Base-by-base conservation (phyloP, 768 basidiomycete genomes). In the Tricholoma sp. region DNA sequence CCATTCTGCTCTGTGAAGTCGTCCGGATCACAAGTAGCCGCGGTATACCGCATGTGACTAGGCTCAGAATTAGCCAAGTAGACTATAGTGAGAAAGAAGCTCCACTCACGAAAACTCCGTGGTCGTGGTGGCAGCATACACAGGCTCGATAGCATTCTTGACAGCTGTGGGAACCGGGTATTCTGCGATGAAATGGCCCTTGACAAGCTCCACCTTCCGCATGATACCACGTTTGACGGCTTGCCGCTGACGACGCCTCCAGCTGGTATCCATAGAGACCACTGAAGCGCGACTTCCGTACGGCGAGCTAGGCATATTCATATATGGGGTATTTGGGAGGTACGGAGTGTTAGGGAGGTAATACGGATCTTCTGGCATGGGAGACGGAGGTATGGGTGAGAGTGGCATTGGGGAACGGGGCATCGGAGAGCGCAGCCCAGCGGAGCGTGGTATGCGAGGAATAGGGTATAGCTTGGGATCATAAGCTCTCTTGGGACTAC, bases 41-140 rank as follows among this genome's bases (percentile, higher is more conserved):
- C 94, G 17, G 87, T 94, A 73, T 96, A 96, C 29, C 94, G 82
- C 91, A 96, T 92, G 70, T 96, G 93, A 41, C 85, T 88, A 59
- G 60, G 39, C 29, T 36, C 20, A 34, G 20, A n/a, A 24, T 32
- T 32, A 32, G 3, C 24, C 13, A n/a, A 42, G 36, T 8, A 4
- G 2, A 18, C 15, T 24, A 50, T 9, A 29, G 10, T 11, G 7
- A 13, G 52, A 42, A 42, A 17, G 11, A 42, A 8, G 6, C 11
- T 53, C 18, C 18, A 76, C 89, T 70, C 64, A 93, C 90, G 93
- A 88, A 74, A 98, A 98, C 71, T 98, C 95, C 1, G 86, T 94
- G n/a, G 87, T 85, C 59, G 76, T 88, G 54, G 79, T 81, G 56
- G 72, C 68, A 24, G 81, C 72, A 74, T 85, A 94, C 66, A 86